Base-by-base conservation (phyloP, 257 asterid species). In the Solanum raphanifolium region DNA sequence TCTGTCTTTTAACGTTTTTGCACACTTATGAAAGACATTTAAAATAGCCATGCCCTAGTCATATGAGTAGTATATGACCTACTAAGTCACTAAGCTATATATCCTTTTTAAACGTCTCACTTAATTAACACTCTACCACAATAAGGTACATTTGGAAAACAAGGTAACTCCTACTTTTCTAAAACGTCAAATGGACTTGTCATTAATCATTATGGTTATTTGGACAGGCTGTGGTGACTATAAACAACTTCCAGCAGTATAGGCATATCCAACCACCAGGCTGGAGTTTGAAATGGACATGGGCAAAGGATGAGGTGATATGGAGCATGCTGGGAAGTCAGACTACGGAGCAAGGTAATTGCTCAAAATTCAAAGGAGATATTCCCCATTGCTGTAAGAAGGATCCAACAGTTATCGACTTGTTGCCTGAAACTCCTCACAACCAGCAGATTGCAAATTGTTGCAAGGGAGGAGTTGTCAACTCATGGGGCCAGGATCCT, bases 221-320 rank as follows among this genome's bases (percentile, higher is more conserved):
- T 78, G n/a, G 12, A 25, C 84, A 78, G 62, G 62, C 62, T 6
- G 36, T 78, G n/a, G 65, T 78, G 84, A 94, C 98, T 1, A 94
- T 96, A 89, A 92, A 87, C 94, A 96, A 95, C 92, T 95, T 93
- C 94, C 98, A 96, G 91, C 93, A 94, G 90, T 95, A 94, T 87
- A 93, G 99, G 36, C 99, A 96, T 85, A 96, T 96, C 86, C 95
- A 93, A 91, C 95, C 94, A 6, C 98, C 99, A 5, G 99, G 99
- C 3, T 96, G 99, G 98, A 91, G 94, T 18, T 85, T 95, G 91
- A 96, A 98, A 5, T 96, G 99, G 98, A 94, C 93, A 6, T 96
- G 98, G 99, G 95, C 97, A 1, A 94, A 94, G 86, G 93, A 96
- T 72, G 98, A 96, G 92, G 98, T 96, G 73, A 96, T 96, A 65